Base-by-base conservation (phyloP, 2,329 filamentous ascomycete genomes). In the Dendrostoma leiphaemia region DNA sequence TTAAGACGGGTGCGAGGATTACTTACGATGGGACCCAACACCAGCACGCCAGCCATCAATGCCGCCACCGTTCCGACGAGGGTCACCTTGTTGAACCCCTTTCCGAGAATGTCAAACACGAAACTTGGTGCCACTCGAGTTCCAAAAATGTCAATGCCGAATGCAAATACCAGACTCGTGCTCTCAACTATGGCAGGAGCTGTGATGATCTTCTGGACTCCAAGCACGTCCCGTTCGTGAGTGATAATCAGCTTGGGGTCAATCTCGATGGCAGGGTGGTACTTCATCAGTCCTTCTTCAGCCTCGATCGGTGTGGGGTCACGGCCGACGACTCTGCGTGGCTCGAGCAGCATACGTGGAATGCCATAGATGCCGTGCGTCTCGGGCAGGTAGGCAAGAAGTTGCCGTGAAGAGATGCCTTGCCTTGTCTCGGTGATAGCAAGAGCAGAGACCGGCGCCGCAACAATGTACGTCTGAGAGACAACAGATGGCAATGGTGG, bases 11-110 rank as follows among this genome's bases (percentile, higher is more conserved):
- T 13, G 45, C 28, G 7, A 9, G 17, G 31, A 44, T 45, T 55
- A 78, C 88, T 77, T 79, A 96, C 94, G 83, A 97, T 84, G 26
- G 94, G 94, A 50, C 86, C 86, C 65, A 97, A 76, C 53, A 90
- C 82, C 60, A 86, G 70, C 15, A 96, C 93, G 43, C 91, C 91
- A 35, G 83, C 79, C 43, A 82, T 83, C 62, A 97, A 77, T 17
- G 90, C 93, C 37, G 88, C 77, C 34, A 99, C 91, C 1, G 94
- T 99, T 15, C 82, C 78, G 34, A 97, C 70, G 66, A 99, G 82
- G 62, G 91, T 89, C 53, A 91, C 67, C 77, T 96, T 97, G 68
- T 93, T 94, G 71, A 99, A 99, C 2, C 90, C 90, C 72, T 91
- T 94, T 59, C 91, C 94, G 15, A 99, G 75, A 38, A 97, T 84